Percentiles rank a stretch among this genome's conserved stretches.
Conservation (phyloP, 78 protist genomes). For the Guillardia theta region DNA sequence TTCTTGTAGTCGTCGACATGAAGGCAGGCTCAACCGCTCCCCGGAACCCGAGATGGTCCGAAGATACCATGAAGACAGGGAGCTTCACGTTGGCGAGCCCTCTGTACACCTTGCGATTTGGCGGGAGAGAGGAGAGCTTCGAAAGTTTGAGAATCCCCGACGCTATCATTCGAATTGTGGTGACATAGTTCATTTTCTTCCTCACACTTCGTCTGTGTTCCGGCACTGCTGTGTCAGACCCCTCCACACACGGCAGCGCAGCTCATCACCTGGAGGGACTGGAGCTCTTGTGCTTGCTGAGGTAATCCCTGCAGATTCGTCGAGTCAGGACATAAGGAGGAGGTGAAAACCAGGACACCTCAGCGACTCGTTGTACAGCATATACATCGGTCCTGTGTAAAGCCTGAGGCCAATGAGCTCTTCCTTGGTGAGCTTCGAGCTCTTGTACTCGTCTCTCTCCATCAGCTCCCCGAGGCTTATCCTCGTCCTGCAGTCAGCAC, state of each 20-base stretch:
- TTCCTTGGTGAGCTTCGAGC: not conserved
- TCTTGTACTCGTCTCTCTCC: too few relatives aligned
- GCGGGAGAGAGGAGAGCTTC: not conserved
- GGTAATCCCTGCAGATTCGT: too few relatives aligned
- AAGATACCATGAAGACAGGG: not conserved
- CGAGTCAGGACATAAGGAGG: too few relatives aligned
- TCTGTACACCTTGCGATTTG: not conserved
- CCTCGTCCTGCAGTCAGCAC: not conserved
- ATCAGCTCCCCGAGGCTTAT: too few relatives aligned
- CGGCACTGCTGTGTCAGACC: too few relatives aligned
- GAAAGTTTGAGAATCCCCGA: not conserved
- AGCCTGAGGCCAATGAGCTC: not conserved
- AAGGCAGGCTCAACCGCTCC: conserved; percentile 32
- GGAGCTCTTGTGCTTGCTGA: too few relatives aligned
- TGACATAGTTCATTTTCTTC: too few relatives aligned
- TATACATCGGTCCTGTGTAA: not conserved
- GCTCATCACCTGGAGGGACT: too few relatives aligned
- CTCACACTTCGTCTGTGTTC: too few relatives aligned
- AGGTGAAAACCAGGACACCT: too few relatives aligned
- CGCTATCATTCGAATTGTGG: conserved; percentile 17
- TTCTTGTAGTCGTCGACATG: not conserved
- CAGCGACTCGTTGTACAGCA: too few relatives aligned
- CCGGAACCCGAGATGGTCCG: not conserved
- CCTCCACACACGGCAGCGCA: too few relatives aligned
- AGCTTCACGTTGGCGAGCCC: not conserved